Evolutionary conservation across 106 monocot genomes (phyloP).

Genomic region (Narthecium ossifragum): DNA sequence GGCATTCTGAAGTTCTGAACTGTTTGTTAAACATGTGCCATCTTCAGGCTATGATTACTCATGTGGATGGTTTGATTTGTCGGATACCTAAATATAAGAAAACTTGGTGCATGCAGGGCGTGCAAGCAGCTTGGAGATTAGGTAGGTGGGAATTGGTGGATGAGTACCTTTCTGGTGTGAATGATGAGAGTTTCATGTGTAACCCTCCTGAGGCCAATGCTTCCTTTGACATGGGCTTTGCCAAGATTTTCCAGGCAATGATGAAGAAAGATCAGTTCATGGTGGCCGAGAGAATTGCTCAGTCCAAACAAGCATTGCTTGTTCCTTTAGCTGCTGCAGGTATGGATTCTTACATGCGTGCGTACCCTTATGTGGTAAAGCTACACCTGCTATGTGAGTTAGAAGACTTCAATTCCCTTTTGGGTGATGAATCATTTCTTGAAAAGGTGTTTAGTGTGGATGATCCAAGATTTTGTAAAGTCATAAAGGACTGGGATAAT

Average conservation of each 20-base stretch:
- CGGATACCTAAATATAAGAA: constrained; percentile 82
- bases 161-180: constrained; percentile 67
- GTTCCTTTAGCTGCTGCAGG: constrained; percentile 94
- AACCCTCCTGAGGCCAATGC: constrained; percentile 47
- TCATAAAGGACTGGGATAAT: constrained; percentile 89
- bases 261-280: constrained; percentile 80
- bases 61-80: constrained; percentile 89
- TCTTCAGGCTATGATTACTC: constrained; percentile 97
- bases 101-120: constrained; percentile 97
- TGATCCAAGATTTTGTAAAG: constrained; percentile 55
- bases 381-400: constrained; percentile 92
- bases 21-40: constrained; percentile 98
- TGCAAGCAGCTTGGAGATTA: constrained; percentile 97
- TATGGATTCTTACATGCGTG: constrained; percentile 99
- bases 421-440: constrained; percentile 71
- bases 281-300: constrained; percentile 80
- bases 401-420: constrained; percentile 71
- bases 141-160: constrained; percentile 97
- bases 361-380: constrained; percentile 94
- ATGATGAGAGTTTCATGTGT: constrained; percentile 44
- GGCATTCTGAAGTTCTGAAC: constrained; percentile 85
- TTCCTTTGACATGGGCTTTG: constrained; percentile 93
- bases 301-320: constrained; percentile 84
- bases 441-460: constrained; percentile 50
- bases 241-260: constrained; percentile 96